Evolutionary conservation across 139 green algal species (phyloP).

Genomic region (Trebouxia sp.): DNA sequence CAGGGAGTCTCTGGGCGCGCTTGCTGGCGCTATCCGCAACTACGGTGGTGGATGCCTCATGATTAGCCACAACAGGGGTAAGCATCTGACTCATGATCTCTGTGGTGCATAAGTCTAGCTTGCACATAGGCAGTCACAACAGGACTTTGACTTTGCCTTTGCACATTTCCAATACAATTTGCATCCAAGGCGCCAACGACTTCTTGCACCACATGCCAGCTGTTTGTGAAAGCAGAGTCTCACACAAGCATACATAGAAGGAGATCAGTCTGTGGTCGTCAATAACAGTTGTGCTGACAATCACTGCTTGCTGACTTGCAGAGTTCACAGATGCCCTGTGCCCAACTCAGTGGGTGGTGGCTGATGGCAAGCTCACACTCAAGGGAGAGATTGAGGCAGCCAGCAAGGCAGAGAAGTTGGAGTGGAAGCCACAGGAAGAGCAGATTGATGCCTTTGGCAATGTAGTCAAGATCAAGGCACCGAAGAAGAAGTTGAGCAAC

Average conservation of each 20-base stretch:
- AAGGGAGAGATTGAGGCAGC: constrained; percentile 48
- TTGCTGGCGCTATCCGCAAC: constrained; percentile 77
- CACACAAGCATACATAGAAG: too few species aligned
- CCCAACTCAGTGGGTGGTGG: constrained; percentile 86
- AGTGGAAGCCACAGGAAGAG: constrained; percentile 83
- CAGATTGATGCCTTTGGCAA: constrained; percentile 87
- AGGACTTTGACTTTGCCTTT: too few species aligned
- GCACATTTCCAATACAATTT: too few species aligned
- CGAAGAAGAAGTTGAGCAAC: constrained; percentile 85
- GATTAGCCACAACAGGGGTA: constrained; percentile 77
- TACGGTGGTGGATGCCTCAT: constrained; percentile 86
- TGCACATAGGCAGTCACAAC: too few species aligned
- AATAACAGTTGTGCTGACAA: background rate
- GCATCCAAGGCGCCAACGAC: too few species aligned
- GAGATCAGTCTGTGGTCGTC: too few species aligned
- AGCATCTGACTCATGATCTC: too few species aligned
- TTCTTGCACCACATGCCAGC: too few species aligned
- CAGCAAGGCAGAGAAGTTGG: constrained; percentile 66
- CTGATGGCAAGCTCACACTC: constrained; percentile 65
- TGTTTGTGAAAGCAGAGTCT: too few species aligned
- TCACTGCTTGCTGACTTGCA: constrained; percentile 15
- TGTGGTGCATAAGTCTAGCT: too few species aligned
- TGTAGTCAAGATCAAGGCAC: constrained; percentile 85
- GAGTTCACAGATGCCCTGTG: constrained; percentile 81
- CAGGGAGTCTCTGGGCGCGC: constrained; percentile 83